Percentiles rank a stretch among this genome's conserved stretches.
Conservation (phyloP, 495 filamentous ascomycete genomes). For the Penicillium salamii region DNA sequence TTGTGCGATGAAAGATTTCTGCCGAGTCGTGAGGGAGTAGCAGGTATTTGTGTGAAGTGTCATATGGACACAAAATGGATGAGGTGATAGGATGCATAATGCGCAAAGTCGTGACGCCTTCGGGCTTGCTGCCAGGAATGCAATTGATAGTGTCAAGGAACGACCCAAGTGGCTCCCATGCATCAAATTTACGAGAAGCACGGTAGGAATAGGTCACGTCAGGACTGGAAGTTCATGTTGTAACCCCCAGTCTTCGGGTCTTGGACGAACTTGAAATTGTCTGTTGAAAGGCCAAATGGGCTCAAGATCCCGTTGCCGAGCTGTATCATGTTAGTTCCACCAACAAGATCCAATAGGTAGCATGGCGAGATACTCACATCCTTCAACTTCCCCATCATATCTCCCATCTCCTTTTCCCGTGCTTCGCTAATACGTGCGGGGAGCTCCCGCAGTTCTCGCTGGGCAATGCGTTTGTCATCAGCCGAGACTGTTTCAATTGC, state of each 20-base stretch:
- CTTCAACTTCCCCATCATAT: slow-evolving; percentile 97
- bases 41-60: no score
- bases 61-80: not conserved
- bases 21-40: no score
- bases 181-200: not conserved
- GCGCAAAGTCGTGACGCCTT: slow-evolving; percentile 4
- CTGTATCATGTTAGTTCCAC: slow-evolving; percentile 31
- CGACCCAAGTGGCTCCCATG: not conserved
- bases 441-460: slow-evolving; percentile 59
- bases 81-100: not conserved
- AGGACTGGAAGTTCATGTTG: slow-evolving; percentile 77
- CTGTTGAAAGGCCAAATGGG: slow-evolving; percentile 88
- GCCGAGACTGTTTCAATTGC: slow-evolving; percentile 55
- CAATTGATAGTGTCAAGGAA: not conserved
- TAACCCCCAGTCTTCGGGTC: slow-evolving; percentile 88
- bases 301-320: slow-evolving; percentile 89
- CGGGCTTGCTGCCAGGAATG: slow-evolving; percentile 6
- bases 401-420: slow-evolving; percentile 79
- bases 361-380: slow-evolving; percentile 52
- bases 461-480: slow-evolving; percentile 64
- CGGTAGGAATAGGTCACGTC: not conserved
- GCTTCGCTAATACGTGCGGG: slow-evolving; percentile 68
- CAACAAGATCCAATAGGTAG: not conserved
- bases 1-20: no score
- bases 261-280: slow-evolving; percentile 90